phyloP scores from a whole-genome alignment of 225 moss, liverwort and hornwort genomes.

The Takakia lepidozioides region DNA sequence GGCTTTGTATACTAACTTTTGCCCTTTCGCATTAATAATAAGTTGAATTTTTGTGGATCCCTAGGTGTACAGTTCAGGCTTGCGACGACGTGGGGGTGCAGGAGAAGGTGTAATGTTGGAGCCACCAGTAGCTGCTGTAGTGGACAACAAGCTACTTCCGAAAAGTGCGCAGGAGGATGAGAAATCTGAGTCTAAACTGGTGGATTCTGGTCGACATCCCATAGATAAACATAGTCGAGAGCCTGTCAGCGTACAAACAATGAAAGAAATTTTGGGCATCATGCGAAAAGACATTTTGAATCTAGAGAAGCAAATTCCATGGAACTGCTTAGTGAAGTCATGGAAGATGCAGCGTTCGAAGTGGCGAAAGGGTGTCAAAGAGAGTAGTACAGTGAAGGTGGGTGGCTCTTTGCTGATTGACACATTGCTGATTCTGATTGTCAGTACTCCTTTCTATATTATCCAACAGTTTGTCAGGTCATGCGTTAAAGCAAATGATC shows the following conservation, averaged over 20 bases:
- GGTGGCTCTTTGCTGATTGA: no score
- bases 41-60: not conserved
- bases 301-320: constrained; percentile 44
- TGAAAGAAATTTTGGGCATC: constrained; percentile 29
- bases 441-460: no score
- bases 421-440: no score
- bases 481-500: no score
- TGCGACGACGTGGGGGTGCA: constrained; percentile 20
- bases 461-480: no score
- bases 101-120: constrained; percentile 9
- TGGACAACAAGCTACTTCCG: constrained; percentile 15
- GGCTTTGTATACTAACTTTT: no score
- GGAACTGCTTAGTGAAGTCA: constrained; percentile 19
- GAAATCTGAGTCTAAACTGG: constrained; percentile 1
- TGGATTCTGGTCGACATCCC: not conserved
- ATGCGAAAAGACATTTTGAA: constrained; percentile 54
- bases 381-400: constrained; percentile 44
- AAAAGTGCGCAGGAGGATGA: not conserved
- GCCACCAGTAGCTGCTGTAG: constrained; percentile 12
- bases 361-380: constrained; percentile 43
- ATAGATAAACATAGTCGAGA: constrained; percentile 12
- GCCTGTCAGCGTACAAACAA: constrained; percentile 13
- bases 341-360: constrained; percentile 27
- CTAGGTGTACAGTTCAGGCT: constrained; percentile 47
- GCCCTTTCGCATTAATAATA: no score